Conservation (phyloP, 2,329 filamentous ascomycete genomes). For the Fusarium oxysporum region DNA sequence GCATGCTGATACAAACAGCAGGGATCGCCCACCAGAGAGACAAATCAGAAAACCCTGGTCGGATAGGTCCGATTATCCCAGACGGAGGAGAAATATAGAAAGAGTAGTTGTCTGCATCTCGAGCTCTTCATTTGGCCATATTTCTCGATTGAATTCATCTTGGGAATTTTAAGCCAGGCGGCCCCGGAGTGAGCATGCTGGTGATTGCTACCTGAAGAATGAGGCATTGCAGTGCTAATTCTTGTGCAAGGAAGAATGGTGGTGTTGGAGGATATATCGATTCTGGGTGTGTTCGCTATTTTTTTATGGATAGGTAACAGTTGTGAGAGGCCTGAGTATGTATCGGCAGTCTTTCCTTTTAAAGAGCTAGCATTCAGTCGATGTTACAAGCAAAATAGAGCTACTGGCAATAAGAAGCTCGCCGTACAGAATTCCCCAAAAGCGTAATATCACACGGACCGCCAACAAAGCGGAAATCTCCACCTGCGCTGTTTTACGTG, state of each 20-base stretch:
- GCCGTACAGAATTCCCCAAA: neutral
- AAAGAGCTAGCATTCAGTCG: neutral
- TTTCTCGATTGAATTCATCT: no score
- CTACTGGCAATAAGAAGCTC: no score
- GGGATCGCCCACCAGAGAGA: neutral
- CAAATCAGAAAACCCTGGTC: neutral
- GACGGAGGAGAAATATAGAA: accelerated
- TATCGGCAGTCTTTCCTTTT: neutral
- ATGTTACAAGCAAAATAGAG: no score
- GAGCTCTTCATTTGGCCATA: neutral
- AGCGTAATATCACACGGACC: neutral
- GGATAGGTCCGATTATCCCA: neutral
- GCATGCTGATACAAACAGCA: neutral
- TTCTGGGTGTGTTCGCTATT: accelerated
- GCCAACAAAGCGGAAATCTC: neutral
- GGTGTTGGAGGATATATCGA: neutral
- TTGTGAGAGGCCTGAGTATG: neutral
- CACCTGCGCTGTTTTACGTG: neutral
- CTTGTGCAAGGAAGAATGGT: neutral
- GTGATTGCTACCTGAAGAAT: neutral
- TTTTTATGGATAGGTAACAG: accelerated
- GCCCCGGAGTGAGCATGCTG: neutral
- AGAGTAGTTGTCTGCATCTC: accelerated
- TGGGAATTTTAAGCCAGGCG: accelerated
- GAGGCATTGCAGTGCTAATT: neutral